Base-by-base conservation (phyloP, 306 rosid genomes). In the Corylus heterophylla region DNA sequence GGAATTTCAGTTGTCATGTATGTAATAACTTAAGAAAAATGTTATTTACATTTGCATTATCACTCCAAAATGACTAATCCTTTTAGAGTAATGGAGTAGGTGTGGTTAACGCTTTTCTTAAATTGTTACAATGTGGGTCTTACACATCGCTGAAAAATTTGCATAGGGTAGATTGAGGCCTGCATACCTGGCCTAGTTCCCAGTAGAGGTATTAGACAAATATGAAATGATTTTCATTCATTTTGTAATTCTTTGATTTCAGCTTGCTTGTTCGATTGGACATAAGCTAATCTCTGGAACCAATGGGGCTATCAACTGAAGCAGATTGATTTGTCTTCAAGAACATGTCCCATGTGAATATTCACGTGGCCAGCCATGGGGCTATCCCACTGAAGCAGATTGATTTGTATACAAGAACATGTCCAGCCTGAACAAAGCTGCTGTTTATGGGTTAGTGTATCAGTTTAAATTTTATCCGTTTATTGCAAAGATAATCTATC, bases 241-340 rank as follows among this genome's bases (percentile, higher is more conserved):
- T 27, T 17, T 9, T n/a, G 9, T 62, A 52, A 61, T 74, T 29
- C 47, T 69, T 47, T 0, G 37, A 44, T 49, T 54, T 56, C 87
- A 83, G 87, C n/a, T 76, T 79, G 78, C 87, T 83, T 12, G 73
- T 76, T 55, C 78, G n/a, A 74, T 47, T 80, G 84, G 58, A 72
- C 39, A 55, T 83, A 49, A 59, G 67, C 44, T 66, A n/a, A 76
- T 74, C 42, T 52, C 56, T 55, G 68, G 55, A 51, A 54, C 63
- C 54, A 49, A 49, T 58, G 11, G 29, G 48, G 48, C 12, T 31
- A 61, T 79, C 29, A 17, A 13, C 27, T 29, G 73, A 72, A 61
- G 77, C 54, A 59, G 37, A 59, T 55, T n/a, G 62, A n/a, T 18
- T 29, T 31, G 58, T 70, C 0, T 42, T 42, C 69, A 17, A 69